Evolutionary conservation across 176 grass and related monocot genomes (phyloP).

Genomic region (Carex myosuroides): DNA sequence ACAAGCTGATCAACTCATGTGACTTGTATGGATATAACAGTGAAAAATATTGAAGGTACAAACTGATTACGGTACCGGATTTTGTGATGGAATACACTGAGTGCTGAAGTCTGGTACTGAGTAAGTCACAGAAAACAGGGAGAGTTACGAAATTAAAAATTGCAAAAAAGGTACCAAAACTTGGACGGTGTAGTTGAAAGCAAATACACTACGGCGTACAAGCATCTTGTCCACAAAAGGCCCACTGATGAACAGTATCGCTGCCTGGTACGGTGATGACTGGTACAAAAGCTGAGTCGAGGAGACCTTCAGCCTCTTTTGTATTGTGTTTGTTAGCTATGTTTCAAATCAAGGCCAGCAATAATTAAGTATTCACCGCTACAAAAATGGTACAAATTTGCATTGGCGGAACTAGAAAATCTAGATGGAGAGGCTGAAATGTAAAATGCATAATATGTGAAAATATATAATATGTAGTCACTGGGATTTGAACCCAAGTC

Average conservation of each 20-base stretch:
- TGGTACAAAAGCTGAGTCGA: slow-evolving; percentile 94
- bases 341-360: slow-evolving; percentile 36
- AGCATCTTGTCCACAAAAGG: slow-evolving; percentile 82
- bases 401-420: too few relatives aligned
- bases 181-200: slow-evolving; percentile 51
- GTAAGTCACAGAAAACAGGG: neutral
- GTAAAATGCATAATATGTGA: too few relatives aligned
- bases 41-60: neutral
- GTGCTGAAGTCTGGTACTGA: neutral
- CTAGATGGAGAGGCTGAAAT: too few relatives aligned
- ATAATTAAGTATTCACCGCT: neutral
- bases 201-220: slow-evolving; percentile 55
- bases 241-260: slow-evolving; percentile 57
- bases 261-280: slow-evolving; percentile 76
- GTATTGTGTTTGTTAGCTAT: slow-evolving; percentile 95
- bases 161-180: slow-evolving; percentile 48
- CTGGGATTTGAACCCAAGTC: too few relatives aligned
- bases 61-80: neutral
- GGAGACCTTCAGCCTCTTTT: slow-evolving; percentile 74
- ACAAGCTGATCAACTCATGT: neutral
- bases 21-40: neutral
- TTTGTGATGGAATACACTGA: neutral
- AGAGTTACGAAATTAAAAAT: neutral
- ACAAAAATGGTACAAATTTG: neutral
- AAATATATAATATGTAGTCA: too few relatives aligned